Percentiles rank a stretch among this genome's conserved stretches.
Evolutionary conservation across 805 yeast genomes (phyloP).

Genomic region (Torulaspora maleeae): DNA sequence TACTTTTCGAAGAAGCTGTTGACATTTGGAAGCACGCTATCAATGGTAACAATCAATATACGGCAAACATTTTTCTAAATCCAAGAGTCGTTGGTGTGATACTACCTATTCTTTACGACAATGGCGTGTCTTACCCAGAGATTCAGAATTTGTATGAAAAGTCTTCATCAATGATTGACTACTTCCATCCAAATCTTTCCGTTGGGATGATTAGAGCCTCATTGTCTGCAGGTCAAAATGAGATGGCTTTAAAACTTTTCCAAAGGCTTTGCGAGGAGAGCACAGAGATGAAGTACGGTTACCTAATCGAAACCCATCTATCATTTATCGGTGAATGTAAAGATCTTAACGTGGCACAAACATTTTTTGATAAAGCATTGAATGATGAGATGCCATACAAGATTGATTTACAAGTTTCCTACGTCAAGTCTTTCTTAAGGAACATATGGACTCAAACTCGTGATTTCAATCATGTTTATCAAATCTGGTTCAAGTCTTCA

Average conservation of each 20-base stretch:
- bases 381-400: slow-evolving; percentile 66
- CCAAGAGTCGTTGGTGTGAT: slow-evolving; percentile 66
- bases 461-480: slow-evolving; percentile 53
- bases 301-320: slow-evolving; percentile 68
- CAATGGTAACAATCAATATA: slow-evolving; percentile 23
- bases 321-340: slow-evolving; percentile 73
- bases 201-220: slow-evolving; percentile 74
- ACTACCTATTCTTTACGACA: slow-evolving; percentile 59
- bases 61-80: slow-evolving; percentile 44
- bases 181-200: slow-evolving; percentile 45
- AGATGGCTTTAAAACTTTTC: slow-evolving; percentile 61
- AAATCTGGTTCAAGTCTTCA: slow-evolving; percentile 61
- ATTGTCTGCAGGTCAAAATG: slow-evolving; percentile 56
- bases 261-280: slow-evolving; percentile 53
- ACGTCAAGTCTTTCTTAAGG: slow-evolving; percentile 57
- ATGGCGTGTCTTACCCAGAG: slow-evolving; percentile 59
- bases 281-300: slow-evolving; percentile 44
- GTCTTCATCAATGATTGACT: slow-evolving; percentile 35
- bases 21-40: slow-evolving; percentile 59
- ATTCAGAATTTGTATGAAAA: slow-evolving; percentile 51
- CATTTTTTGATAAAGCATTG: slow-evolving; percentile 70
- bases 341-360: slow-evolving; percentile 65
- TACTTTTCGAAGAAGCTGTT: slow-evolving; percentile 58
- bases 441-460: slow-evolving; percentile 56
- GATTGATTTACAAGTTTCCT: slow-evolving; percentile 67